Evolutionary conservation across 106 monocot genomes (phyloP).

Genomic region (Dendrobium chrysotoxum): DNA sequence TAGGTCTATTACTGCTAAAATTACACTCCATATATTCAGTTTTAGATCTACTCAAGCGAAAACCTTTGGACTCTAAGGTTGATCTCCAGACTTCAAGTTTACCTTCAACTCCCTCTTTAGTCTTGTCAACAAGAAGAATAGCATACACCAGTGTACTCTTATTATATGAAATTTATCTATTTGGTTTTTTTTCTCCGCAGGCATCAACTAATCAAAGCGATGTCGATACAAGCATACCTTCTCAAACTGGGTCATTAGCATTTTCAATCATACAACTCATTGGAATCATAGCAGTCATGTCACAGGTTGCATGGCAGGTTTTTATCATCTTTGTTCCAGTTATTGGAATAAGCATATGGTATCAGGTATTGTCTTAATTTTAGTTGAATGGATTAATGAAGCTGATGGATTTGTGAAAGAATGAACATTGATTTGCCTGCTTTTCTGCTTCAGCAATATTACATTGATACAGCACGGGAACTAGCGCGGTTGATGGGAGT

Average conservation of each 20-base stretch:
- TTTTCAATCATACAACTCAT: slow-evolving; percentile 77
- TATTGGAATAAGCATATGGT: slow-evolving; percentile 58
- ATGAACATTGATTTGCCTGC: too few species aligned
- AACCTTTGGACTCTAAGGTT: too few species aligned
- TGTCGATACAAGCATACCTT: slow-evolving; percentile 42
- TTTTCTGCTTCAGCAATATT: slow-evolving; percentile 49
- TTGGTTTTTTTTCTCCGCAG: slow-evolving; percentile 19
- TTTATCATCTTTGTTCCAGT: slow-evolving; percentile 78
- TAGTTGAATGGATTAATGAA: background rate
- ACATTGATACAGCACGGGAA: slow-evolving; percentile 66
- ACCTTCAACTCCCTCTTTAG: too few species aligned
- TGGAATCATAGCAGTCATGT: slow-evolving; percentile 80
- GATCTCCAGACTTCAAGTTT: too few species aligned
- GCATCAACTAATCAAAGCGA: slow-evolving; percentile 84
- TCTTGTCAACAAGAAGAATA: too few species aligned
- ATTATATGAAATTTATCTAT: too few species aligned
- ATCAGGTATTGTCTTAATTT: slow-evolving; percentile 48
- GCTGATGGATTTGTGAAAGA: too few species aligned
- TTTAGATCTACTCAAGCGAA: too few species aligned
- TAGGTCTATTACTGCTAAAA: too few species aligned
- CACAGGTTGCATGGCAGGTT: slow-evolving; percentile 90
- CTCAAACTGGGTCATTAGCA: slow-evolving; percentile 43
- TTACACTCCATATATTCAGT: too few species aligned
- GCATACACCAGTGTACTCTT: too few species aligned
- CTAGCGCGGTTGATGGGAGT: slow-evolving; percentile 59